Base-by-base conservation (phyloP, 805 yeast species). In the Candida pseudofarinosa region DNA sequence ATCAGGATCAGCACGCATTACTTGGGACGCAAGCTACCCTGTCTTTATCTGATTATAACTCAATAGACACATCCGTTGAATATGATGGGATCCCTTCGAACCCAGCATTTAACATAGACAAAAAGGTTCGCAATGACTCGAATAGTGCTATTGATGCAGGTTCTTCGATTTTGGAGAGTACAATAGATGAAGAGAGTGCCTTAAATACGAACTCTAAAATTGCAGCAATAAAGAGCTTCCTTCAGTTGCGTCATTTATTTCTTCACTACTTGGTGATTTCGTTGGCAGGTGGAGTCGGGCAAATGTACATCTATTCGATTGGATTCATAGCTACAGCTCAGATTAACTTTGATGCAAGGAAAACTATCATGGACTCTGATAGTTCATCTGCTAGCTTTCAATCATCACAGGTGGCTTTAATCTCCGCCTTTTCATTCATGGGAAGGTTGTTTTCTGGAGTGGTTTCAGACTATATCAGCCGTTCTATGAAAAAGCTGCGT, bases 391-490 rank as follows among this genome's bases (percentile, higher is more conserved):
- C 69, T 0, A 69, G 77, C 1, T 67, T 77, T 13, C 91, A 85
- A 54, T 88, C 90, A 1, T 42, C 83, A 4, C 90, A 85, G 55
- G 90, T 85, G 0, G 80, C 88, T 1, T 63, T 79, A 1, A 71
- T 84, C 10, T 83, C 91, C 1, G 52, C 83, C 13, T 72, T 80
- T 19, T 81, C 86, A 14, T 85, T 84, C 55, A 50, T 73, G 2
- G 93, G 90, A 0, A 65, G 93, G 49, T 59, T 84, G 17, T 46
- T 73, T 1, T 69, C 88, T 0, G 95, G 95, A 0, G 76, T 85
- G 4, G 51, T 78, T 2, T 80, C 87, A 13, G 95, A 85, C 58
- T 53, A 75, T 16, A 52, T 85, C 12, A 72, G 79, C 39, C 76
- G 77, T 41, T 71, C 60, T 37, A 62, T 69, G 30, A 69, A 74